Evolutionary conservation across 805 yeast genomes (phyloP), one percentile per base, ranked within the genome.

Genomic region (Ogataea nitratoaversa): DNA sequence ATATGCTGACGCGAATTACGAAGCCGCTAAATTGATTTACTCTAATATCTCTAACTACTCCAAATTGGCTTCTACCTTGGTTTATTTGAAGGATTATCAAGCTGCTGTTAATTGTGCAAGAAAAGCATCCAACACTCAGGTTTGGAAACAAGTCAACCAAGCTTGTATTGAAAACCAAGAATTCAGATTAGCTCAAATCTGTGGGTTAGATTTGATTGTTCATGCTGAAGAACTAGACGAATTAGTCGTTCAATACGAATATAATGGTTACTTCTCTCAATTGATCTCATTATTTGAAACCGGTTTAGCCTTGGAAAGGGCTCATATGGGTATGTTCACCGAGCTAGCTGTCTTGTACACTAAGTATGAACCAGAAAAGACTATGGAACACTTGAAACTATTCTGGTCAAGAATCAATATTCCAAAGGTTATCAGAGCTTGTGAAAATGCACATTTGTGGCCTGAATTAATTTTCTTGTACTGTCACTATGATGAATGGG

Each of bases 271-370:
- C 67, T 90, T 90, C 68, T 84, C 81, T 50, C 96, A 93, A 71
- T 74, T 93, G 50, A 86, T 91, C 48, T 79, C 96, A 14, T 76
- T 93, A 56, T 88, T 93, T 56, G 99, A 93, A 67, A 91, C 89
- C 55, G 98, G 98, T 50, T 75, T 93, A 44, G 95, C 96, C 31
- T 75, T 93, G 53, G 99, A 93, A 72, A 85, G 99, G 64, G 99
- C 99, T 29, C 99, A 93, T 62, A 93, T 93, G 99, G 99, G 98
- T 54, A 91, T 93, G 97, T 93, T 93, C 64, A 93, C 99, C 9
- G 97, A 90, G 66, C 75, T 93, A 54, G 96, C 98, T 18, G 74
- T 86, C 35, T 72, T 93, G 53, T 93, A 91, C 70, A 77, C 95
- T 50, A 91, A 90, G 64, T 93, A 90, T 67, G 78, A 79, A 47